phyloP scores from a whole-genome alignment of 2,329 filamentous ascomycete genomes.

The Aspergillus tanneri region DNA sequence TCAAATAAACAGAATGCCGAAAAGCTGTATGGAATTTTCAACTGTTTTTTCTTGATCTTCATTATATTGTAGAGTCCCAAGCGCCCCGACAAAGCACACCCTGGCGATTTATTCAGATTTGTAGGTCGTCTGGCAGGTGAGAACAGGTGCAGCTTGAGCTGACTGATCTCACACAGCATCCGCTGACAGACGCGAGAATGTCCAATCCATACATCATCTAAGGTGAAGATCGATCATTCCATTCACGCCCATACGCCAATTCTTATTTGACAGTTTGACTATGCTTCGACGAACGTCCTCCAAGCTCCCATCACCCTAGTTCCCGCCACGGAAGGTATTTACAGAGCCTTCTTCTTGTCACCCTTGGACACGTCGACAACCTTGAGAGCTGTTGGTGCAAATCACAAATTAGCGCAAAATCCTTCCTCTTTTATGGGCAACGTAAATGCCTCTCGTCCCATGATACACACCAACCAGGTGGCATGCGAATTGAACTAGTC shows the following conservation, averaged over 20 bases:
- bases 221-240: constrained; percentile 18
- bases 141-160: constrained; percentile 12
- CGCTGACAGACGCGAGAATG: constrained; percentile 29
- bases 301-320: constrained; percentile 24
- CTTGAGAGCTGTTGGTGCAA: constrained; percentile 40
- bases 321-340: constrained; percentile 32
- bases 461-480: too few species aligned
- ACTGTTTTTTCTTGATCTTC: constrained; percentile 39
- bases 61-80: constrained; percentile 34
- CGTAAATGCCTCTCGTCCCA: background rate
- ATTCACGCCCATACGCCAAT: constrained; percentile 26
- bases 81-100: constrained; percentile 33
- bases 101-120: constrained; percentile 28
- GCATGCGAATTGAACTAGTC: too few species aligned
- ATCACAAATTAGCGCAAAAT: background rate
- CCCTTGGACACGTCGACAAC: constrained; percentile 48
- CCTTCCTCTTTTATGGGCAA: background rate
- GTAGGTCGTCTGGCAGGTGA: constrained; percentile 33
- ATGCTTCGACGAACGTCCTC: constrained; percentile 29
- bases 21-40: constrained; percentile 32
- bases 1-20: constrained; percentile 7
- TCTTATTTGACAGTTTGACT: constrained; percentile 30
- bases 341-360: constrained; percentile 47
- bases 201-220: constrained; percentile 12
- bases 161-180: constrained; percentile 21